Conservation (phyloP, 2,329 filamentous ascomycete genomes). For the Leptosphaerulina australis region DNA sequence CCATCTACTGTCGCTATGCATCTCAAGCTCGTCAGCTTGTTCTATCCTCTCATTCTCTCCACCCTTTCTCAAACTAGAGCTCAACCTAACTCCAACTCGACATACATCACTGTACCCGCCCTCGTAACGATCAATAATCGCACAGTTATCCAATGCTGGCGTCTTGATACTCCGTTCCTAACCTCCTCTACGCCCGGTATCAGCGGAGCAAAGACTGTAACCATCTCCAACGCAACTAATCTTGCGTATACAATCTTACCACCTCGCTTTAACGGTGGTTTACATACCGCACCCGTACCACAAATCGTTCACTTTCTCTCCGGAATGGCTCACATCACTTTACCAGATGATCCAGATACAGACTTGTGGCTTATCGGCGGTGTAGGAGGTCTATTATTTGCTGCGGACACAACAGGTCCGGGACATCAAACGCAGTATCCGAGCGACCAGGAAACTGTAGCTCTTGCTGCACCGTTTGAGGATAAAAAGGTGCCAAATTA, state of each 20-base stretch:
- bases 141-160: constrained; percentile 46
- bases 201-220: constrained; percentile 27
- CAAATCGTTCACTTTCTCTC: constrained; percentile 45
- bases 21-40: background rate
- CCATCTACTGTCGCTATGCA: background rate
- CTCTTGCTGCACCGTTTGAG: constrained; percentile 37
- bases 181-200: constrained; percentile 37
- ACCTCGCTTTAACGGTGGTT: constrained; percentile 41
- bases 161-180: constrained; percentile 35
- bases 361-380: constrained; percentile 45
- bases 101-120: constrained; percentile 41
- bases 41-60: background rate
- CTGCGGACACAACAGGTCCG: constrained; percentile 37
- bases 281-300: constrained; percentile 43
- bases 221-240: constrained; percentile 31
- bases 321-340: constrained; percentile 41
- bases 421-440: constrained; percentile 45
- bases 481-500: constrained; percentile 30
- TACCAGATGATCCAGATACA: constrained; percentile 30
- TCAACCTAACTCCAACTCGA: constrained; percentile 6
- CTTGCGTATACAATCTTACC: constrained; percentile 41
- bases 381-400: constrained; percentile 40
- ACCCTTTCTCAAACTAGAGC: constrained; percentile 18
- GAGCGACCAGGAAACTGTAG: constrained; percentile 38
- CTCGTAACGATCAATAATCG: constrained; percentile 42